A percentile compares a stretch with the other conserved stretches of the same genome.
These are phyloP conservation scores for Coniochaeta sp. DNA, from an alignment of 2,329 filamentous ascomycete genomes.

Conservation along the genomic window DNA sequence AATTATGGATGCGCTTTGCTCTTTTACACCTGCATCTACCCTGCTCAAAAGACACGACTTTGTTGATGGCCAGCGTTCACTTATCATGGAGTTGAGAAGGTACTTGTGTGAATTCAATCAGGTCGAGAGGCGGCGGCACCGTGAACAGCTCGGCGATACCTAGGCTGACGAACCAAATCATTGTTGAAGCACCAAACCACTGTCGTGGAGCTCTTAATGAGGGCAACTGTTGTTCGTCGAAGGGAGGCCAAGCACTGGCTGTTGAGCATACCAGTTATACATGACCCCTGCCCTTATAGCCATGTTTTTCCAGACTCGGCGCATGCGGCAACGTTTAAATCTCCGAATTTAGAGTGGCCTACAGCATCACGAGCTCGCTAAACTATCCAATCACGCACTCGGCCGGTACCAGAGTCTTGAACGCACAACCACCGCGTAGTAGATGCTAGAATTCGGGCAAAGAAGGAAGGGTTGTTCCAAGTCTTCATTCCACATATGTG, in stretches of 20 bases:
- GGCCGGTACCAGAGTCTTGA: background rate
- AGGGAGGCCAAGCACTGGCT: background rate
- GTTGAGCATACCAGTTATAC: background rate
- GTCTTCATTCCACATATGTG: background rate
- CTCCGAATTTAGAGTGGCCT: background rate
- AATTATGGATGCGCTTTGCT: background rate
- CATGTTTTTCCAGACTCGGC: background rate
- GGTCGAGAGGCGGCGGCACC: too few relatives aligned
- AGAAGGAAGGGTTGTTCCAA: background rate
- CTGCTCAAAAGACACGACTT: background rate
- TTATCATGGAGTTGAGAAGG: too few relatives aligned
- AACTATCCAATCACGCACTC: background rate
- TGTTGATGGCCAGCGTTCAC: background rate
- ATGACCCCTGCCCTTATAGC: background rate
- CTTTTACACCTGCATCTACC: background rate
- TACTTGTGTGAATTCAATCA: too few relatives aligned
- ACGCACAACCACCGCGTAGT: background rate
- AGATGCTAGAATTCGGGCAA: background rate
- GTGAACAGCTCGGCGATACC: too few relatives aligned
- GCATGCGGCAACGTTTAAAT: slow-evolving; percentile 1
- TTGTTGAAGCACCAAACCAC: background rate
- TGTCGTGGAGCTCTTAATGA: background rate
- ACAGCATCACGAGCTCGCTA: background rate
- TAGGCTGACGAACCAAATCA: background rate
- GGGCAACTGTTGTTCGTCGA: background rate